phyloP scores from a whole-genome alignment of 345 rosid species.

The Populus davidiana region DNA sequence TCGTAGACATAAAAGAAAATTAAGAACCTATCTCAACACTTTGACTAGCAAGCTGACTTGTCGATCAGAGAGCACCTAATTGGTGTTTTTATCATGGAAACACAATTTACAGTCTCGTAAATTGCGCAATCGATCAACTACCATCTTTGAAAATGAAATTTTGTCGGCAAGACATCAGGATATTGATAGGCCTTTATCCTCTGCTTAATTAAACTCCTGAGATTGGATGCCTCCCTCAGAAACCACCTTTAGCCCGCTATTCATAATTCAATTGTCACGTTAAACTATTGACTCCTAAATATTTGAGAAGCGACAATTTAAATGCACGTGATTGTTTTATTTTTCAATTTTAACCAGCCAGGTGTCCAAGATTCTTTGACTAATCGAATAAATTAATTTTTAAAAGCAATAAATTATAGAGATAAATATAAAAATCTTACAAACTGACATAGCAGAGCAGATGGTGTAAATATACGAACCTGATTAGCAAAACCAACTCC shows the following conservation, averaged over 20 bases:
- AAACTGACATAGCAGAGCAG: not conserved
- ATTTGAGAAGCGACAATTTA: not conserved
- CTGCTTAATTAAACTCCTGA: not conserved
- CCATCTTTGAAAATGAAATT: not conserved
- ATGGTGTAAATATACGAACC: conserved; percentile 26
- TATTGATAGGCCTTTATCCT: not conserved
- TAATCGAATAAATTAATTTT: not conserved
- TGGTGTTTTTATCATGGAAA: not conserved
- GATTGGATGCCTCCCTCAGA: not conserved
- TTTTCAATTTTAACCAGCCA: not conserved
- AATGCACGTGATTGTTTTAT: not conserved
- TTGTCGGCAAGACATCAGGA: not conserved
- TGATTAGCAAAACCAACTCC: conserved; percentile 97
- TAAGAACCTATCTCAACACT: too few species aligned
- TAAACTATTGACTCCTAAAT: not conserved
- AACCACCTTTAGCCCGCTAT: not conserved
- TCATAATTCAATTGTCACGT: not conserved
- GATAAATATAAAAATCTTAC: too few species aligned
- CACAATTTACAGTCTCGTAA: not conserved
- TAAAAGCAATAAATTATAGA: not conserved
- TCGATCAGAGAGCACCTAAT: not conserved
- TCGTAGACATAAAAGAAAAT: too few species aligned
- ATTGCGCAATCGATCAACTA: not conserved
- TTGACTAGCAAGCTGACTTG: too few species aligned
- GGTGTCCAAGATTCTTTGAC: not conserved